Evolutionary conservation across 179 eudicot genomes (phyloP), one percentile per base, ranked within the genome.

Genomic region (Silene noctiflora): DNA sequence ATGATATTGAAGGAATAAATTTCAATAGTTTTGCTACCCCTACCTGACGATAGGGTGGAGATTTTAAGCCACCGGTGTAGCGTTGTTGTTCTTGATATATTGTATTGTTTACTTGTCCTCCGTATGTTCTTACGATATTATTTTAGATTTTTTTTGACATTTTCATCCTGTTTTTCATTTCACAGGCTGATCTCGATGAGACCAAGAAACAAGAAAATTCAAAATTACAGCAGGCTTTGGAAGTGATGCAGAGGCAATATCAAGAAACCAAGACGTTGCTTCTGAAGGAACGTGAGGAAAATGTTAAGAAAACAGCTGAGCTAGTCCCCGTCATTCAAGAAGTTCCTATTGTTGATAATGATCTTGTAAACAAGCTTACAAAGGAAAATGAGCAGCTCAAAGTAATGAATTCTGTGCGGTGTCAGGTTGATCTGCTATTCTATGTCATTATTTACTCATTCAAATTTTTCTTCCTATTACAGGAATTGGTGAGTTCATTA

Each of bases 371-470:
- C 72, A 87, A 88, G 75, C 87, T 93, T 78, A 86, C 84, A 55
- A 79, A 81, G 69, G 98, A 96, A 85, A 96, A 93, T 84, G 88
- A 89, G 76, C 77, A 88, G 65, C 90, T 96, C 46, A 96, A 96
- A 92, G 98, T 94, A 68, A 83, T 55, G 12, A 46, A 64, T 77
- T 17, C 33, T 75, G 72, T 67, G 69, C 56, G 42, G 13, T 8
- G 19, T 25, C 35, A 66, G 16, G 64, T 61, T 78, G 70, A n/a
- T 74, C 59, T 27, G n/a, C 56, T 63, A 67, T 55, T 21, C 27
- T 29, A 17, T 44, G 14, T 69, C 35, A 69, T 27, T 64, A 74
- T 64, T 3, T 55, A 33, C 69, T 75, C 42, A 29, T 46, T 75
- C 33, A 46, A 24, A 62, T 21, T 44, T 76, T 4, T 44, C 21